Base-by-base conservation (phyloP, 2,329 filamentous ascomycete species). In the Ophiostoma perfectum region DNA sequence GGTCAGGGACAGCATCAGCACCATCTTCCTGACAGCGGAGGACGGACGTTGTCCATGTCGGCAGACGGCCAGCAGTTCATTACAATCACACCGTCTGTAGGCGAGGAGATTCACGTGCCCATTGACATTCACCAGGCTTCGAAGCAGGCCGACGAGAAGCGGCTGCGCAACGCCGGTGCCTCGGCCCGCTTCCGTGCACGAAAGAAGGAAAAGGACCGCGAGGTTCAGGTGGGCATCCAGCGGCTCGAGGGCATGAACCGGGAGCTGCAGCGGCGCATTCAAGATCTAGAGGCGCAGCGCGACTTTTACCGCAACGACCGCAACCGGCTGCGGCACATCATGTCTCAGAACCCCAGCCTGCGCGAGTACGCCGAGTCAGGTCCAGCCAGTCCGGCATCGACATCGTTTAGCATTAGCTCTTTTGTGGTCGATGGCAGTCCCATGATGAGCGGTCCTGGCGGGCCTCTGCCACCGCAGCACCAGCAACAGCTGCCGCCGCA, bases 121-220 rank as follows among this genome's bases (percentile, higher is more conserved):
- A 87, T 94, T 9, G 92, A 96, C 75, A 87, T 91, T 60, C 90
- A 92, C 73, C 90, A 92, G 73, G 92, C 90, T 12, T 96, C 92
- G 12, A 89, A 88, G 72, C 87, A 91, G 73, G 90, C 91, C 52
- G 91, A 95, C 74, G 91, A 96, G 77, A 96, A 95, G 79, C 84
- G 92, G 68, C 89, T 90, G 76, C 86, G 92, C 66, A 96, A 96
- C 75, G 92, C 92, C 55, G 90, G 90, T 64, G 92, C 92, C 5
- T 96, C 92, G 68, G 91, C 91, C 64, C 85, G 92, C 70, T 95
- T 96, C 72, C 86, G 92, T 68, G 87, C 88, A 75, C 85, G 93
- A 70, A 88, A 92, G 75, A 96, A 96, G 79, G 91, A 93, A 74
- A 89, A 90, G 76, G 91, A 94, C 76, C 86, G 86, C 73, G 89